Base-by-base conservation (phyloP, 129 eudicot species). In the Artemisia argyi region DNA sequence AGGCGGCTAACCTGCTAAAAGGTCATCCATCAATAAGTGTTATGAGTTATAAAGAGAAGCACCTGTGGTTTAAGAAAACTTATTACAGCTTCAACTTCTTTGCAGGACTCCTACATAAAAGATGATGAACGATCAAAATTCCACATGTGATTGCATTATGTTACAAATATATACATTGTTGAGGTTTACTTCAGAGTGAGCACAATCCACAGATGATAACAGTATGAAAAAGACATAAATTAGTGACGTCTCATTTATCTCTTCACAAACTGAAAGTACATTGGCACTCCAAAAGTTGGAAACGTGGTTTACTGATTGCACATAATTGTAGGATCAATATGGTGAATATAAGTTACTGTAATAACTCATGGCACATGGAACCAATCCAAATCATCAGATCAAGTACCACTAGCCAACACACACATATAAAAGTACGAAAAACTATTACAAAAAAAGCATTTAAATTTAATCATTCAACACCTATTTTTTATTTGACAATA, bases 11-110 rank as follows among this genome's bases (percentile, higher is more conserved):
- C 19, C 66, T 61, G 66, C 66, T 28, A 28, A 61, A 61, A 61
- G 48, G 22, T 30, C 66, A 61, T 61, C 66, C 35, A 61, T 30
- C 66, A 61, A 61, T 61, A 61, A 61, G 66, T 22, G 54, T 80
- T 54, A 72, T 32, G 49, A 73, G 64, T 66, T 66, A 63, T 51
- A 65, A 78, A 79, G 68, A 71, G 65, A 79, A 58, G 74, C 65
- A 95, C 99, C 99, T 95, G 83, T 61, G 99, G 99, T 89, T 95
- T 83, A 79, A 95, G 74, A 80, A 64, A 83, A 79, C 82, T 81
- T 63, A 95, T 88, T 30, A 95, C 96, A 66, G 97, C 96, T 82
- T 91, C 85, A 67, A 95, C 99, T 87, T 95, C 96, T 55, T 81
- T 76, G 84, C 99, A 95, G 56, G 99, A 95, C 68, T 95, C 99